Conservation (phyloP, 2,329 filamentous ascomycete genomes). For the Ustulina deusta region DNA sequence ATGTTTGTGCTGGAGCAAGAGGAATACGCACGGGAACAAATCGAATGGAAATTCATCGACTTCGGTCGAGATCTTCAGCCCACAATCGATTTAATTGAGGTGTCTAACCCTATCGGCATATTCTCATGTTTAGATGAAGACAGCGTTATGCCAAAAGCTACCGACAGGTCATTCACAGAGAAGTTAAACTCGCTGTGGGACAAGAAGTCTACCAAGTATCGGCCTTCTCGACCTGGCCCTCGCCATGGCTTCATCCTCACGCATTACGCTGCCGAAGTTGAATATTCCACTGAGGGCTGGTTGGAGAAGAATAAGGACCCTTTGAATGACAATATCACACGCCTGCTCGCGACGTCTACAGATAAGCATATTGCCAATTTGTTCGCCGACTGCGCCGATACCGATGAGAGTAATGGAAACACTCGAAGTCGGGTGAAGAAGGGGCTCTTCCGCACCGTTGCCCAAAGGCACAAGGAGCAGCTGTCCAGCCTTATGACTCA, state of each 20-base stretch:
- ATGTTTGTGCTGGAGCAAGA: constrained; percentile 99
- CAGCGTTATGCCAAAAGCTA: constrained; percentile 98
- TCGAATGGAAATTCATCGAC: constrained; percentile 99
- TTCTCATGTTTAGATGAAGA: constrained; percentile 99
- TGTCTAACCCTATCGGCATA: constrained; percentile 97
- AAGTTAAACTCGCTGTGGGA: constrained; percentile 98
- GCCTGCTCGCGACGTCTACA: constrained; percentile 83
- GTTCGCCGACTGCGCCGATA: constrained; percentile 88
- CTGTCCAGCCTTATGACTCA: constrained; percentile 96
- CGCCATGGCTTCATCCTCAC: constrained; percentile 92
- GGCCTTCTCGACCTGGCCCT: constrained; percentile 79
- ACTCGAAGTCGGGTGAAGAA: constrained; percentile 90
- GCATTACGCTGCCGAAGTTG: constrained; percentile 97
- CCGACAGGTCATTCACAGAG: constrained; percentile 95
- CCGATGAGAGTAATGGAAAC: constrained; percentile 77
- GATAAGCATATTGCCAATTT: constrained; percentile 86
- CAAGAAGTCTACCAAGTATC: constrained; percentile 93
- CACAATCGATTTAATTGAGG: constrained; percentile 95
- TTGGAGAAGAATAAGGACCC: constrained; percentile 99
- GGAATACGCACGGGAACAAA: constrained; percentile 96
- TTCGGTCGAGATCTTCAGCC: constrained; percentile 97
- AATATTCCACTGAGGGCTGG: constrained; percentile 96
- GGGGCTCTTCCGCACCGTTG: constrained; percentile 95
- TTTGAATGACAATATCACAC: constrained; percentile 94
- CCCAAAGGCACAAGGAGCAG: constrained; percentile 97